Base-by-base conservation (phyloP, 352 stramenopile species). In the Globisporangium takayamanum region DNA sequence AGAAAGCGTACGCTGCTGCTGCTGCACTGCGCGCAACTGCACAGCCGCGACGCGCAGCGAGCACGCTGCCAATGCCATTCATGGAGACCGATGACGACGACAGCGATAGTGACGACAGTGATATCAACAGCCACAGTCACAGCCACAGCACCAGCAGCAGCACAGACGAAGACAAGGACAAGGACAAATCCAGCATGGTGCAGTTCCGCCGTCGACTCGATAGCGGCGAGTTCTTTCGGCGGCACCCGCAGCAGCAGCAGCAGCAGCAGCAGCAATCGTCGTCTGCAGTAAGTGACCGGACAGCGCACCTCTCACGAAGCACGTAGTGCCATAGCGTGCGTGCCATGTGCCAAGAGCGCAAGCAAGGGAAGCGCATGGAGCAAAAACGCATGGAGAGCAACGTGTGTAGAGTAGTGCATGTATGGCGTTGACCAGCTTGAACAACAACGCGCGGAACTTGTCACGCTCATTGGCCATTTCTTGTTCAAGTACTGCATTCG, bases 61-160 rank as follows among this genome's bases (percentile, higher is more conserved):
- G 50, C 14, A 15, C 25, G n/a, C 49, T 48, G 16, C 49, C 57
- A 7, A 18, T 73, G 59, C 69, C 69, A 20, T 71, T 76, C 25
- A 5, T 60, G 48, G 66, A 75, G 6, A 39, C 6, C 20, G 68
- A 71, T 11, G 63, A 62, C 48, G 67, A 51, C 18, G 57, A 70
- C 36, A 20, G 18, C 41, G 41, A 20, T 14, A 47, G 33, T 20
- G 68, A 71, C 14, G 63, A 60, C 48, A 64, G 47, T 8, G 57
- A 70, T 26, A 46, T 0, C 16, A n/a, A 46, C 41, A n/a, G 2
- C 41, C 3, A 14, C 41, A 46, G 30, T 36, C 30, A 8, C 33
- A 10, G 33, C 33, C 1, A 12, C 11, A 39, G 5, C 1, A 39
- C 1, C 33, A 20, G 15, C 10, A 47, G 11, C 41, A 47, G 12